Percentiles rank a stretch among this genome's conserved stretches.
Evolutionary conservation across 2,329 filamentous ascomycete species (phyloP).

Genomic region (Neonectria hederae): DNA sequence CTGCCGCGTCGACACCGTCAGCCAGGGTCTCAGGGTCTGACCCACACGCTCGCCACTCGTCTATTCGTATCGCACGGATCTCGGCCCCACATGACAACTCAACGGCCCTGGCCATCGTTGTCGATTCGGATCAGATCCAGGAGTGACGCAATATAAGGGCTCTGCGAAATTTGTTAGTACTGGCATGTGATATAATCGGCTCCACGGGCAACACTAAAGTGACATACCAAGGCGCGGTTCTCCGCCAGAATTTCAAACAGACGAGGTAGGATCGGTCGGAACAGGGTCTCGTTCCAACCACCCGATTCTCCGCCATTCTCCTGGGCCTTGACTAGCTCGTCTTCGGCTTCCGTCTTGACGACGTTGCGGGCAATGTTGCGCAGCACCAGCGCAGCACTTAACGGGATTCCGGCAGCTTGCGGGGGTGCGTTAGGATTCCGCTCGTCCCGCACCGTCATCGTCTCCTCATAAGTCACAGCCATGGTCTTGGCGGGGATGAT

Average conservation of each 20-base stretch:
- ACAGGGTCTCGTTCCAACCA: constrained; percentile 74
- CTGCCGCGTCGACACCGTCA: constrained; percentile 5
- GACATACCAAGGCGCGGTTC: constrained; percentile 68
- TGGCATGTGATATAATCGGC: constrained; percentile 7
- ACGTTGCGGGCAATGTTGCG: constrained; percentile 79
- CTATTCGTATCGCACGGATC: constrained; percentile 7
- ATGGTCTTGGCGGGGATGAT: constrained; percentile 66
- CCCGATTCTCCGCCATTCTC: constrained; percentile 56
- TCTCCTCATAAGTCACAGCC: constrained; percentile 64
- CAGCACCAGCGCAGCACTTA: constrained; percentile 79
- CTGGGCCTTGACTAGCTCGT: constrained; percentile 61
- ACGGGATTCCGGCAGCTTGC: constrained; percentile 79
- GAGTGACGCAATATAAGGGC: constrained; percentile 53
- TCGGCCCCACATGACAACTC: constrained; percentile 20
- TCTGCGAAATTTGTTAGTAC: constrained; percentile 43
- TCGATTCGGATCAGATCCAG: constrained; percentile 50
- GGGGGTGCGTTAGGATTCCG: constrained; percentile 65
- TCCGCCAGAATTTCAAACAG: constrained; percentile 76
- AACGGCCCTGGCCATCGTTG: constrained; percentile 40
- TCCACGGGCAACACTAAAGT: not conserved
- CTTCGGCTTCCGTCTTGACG: constrained; percentile 68
- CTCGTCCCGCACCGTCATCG: constrained; percentile 64
- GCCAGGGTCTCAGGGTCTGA: constrained; percentile 15
- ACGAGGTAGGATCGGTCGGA: constrained; percentile 70
- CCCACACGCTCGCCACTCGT: constrained; percentile 18